A percentile compares a stretch with the other conserved stretches of the same genome.
These are phyloP conservation scores for Macroventuria anomochaeta DNA, from an alignment of 2,329 filamentous ascomycete genomes.

Conservation along the genomic window DNA sequence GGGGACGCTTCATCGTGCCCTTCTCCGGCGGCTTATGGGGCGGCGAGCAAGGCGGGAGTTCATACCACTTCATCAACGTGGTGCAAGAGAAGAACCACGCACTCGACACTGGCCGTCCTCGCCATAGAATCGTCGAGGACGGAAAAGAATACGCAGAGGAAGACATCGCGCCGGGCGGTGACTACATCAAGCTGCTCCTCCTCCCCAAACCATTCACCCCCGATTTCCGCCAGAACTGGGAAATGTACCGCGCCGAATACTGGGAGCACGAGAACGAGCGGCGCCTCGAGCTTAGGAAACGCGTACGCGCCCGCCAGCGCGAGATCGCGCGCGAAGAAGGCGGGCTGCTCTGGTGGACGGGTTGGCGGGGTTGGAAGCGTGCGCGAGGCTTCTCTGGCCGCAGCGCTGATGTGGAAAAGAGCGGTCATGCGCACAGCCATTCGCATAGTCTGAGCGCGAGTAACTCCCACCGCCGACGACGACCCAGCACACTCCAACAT, in stretches of 20 bases:
- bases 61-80: constrained; percentile 79
- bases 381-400: constrained; percentile 38
- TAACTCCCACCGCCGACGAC: constrained; percentile 30
- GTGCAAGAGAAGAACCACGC: constrained; percentile 42
- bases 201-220: constrained; percentile 94
- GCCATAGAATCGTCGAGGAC: constrained; percentile 59
- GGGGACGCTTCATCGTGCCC: constrained; percentile 77
- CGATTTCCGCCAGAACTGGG: constrained; percentile 96
- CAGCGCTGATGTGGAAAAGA: constrained; percentile 42
- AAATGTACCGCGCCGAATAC: constrained; percentile 90
- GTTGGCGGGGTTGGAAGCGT: constrained; percentile 65
- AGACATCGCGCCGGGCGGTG: constrained; percentile 86
- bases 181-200: constrained; percentile 88
- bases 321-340: constrained; percentile 72
- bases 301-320: constrained; percentile 71
- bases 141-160: constrained; percentile 75
- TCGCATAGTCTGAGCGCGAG: constrained; percentile 5
- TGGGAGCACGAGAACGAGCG: constrained; percentile 97
- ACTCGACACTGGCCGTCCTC: constrained; percentile 33
- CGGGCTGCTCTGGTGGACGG: constrained; percentile 86
- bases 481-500: constrained; percentile 35
- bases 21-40: constrained; percentile 59
- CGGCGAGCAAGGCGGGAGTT: constrained; percentile 64
- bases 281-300: constrained; percentile 72
- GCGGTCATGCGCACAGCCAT: constrained; percentile 24